Evolutionary conservation across 345 rosid genomes (phyloP), one percentile per base, ranked within the genome.

Genomic region (Brassica incana): DNA sequence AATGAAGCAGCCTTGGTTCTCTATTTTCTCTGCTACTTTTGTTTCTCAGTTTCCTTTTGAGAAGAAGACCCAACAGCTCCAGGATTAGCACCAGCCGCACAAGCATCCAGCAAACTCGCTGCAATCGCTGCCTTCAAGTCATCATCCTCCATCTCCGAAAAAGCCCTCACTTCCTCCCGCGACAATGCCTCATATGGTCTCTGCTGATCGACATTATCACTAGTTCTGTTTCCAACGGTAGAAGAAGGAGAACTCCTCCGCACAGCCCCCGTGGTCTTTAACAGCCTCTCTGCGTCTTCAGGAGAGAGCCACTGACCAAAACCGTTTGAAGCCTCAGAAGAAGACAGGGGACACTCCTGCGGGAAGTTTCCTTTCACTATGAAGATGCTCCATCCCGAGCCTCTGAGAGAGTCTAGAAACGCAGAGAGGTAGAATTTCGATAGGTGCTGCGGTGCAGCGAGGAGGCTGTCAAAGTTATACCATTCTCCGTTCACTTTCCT

Each of bases 391-490:
- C 98, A 95, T 7, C 99, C 97, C 2, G 82, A 85, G 85, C 97
- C 89, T 72, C 87, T 91, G 35, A 95, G 86, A 18, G 99, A 86
- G 84, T 95, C 97, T 14, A 91, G 84, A 71, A 85, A 93, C 15
- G 97, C 99, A 7, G 96, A 86, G 66, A 95, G 92, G 85, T 89
- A 93, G 76, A 95, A 95, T 88, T 88, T 93, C 1, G 97, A 93
- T 15, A 95, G 86, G 81, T 95, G 94, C 76, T 88, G 88, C 0
- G 98, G 98, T 0, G 98, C 99, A 5, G 97, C 90, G 32, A 85
- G 88, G 14, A 93, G 95, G 76, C 99, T 95, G 83, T 95, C 97
- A 14, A 95, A 95, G 80, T 95, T 95, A 40, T 95, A 95, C 99
- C 98, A 91, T 62, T 95, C 99, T 4, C 90, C 89, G 25, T 88